A percentile compares a stretch with the other conserved stretches of the same genome.
Conservation (phyloP, 495 filamentous ascomycete genomes). For the Penicillium tannophilum region DNA sequence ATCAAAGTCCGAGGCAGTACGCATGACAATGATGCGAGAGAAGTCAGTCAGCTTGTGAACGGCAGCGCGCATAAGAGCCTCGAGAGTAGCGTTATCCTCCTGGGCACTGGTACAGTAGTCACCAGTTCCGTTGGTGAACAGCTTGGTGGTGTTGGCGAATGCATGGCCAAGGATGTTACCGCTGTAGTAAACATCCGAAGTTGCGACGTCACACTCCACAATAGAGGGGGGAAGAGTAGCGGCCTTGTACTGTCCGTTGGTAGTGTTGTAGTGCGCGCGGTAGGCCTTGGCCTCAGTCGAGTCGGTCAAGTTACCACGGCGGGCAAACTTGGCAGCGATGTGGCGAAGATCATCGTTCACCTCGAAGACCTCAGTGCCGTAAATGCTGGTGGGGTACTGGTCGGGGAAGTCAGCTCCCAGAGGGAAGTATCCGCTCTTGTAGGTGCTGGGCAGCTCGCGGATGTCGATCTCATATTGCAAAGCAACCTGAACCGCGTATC, state of each 20-base stretch:
- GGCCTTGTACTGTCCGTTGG: constrained; percentile 45
- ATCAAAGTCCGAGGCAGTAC: constrained; percentile 73
- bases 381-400: constrained; percentile 64
- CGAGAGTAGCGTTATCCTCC: constrained; percentile 74
- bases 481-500: constrained; percentile 70
- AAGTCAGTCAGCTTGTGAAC: constrained; percentile 62
- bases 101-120: constrained; percentile 72
- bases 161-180: constrained; percentile 61
- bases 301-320: constrained; percentile 58
- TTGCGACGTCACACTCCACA: constrained; percentile 67
- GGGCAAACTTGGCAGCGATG: constrained; percentile 58
- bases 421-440: constrained; percentile 66
- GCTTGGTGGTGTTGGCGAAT: constrained; percentile 64
- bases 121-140: constrained; percentile 69
- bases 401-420: constrained; percentile 55
- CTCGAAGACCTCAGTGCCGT: constrained; percentile 80
- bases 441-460: constrained; percentile 67
- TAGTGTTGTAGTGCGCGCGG: constrained; percentile 57
- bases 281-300: constrained; percentile 55
- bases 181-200: constrained; percentile 72
- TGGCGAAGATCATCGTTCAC: constrained; percentile 63
- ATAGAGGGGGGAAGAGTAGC: constrained; percentile 58
- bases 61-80: constrained; percentile 64
- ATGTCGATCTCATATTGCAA: constrained; percentile 75
- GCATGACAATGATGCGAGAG: constrained; percentile 69